phyloP scores from a whole-genome alignment of 345 rosid genomes.

The Eucalyptus sp. region DNA sequence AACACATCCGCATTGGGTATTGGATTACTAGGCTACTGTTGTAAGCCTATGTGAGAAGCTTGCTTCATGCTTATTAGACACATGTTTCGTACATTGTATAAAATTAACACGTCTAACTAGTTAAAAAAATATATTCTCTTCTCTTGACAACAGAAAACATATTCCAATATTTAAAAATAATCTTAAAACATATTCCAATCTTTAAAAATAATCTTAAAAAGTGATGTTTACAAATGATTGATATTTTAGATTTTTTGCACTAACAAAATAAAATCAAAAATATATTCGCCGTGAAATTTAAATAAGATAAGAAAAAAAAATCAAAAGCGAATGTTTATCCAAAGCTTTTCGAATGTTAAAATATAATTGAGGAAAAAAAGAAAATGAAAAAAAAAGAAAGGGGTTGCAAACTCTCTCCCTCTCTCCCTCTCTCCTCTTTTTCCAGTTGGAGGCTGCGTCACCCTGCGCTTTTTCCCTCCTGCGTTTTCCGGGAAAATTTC shows the following conservation, averaged over 20 bases:
- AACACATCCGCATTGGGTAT: too few relatives aligned
- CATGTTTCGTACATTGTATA: fast-evolving
- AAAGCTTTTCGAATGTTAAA: background rate
- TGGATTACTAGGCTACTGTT: too few relatives aligned
- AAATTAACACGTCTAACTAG: too few relatives aligned
- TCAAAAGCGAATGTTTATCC: background rate
- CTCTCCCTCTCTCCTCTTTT: background rate
- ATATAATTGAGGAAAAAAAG: background rate
- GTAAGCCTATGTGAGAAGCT: too few relatives aligned
- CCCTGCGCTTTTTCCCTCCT: background rate
- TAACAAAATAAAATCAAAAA: background rate
- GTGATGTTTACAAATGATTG: background rate
- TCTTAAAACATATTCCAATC: background rate
- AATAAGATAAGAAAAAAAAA: background rate
- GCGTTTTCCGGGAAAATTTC: background rate
- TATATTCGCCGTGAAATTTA: fast-evolving
- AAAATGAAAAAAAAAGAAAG: background rate
- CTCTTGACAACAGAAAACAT: too few relatives aligned
- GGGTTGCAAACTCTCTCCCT: background rate
- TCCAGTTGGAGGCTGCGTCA: background rate
- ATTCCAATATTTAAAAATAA: background rate
- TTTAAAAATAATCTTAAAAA: too few relatives aligned
- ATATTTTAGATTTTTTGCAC: background rate
- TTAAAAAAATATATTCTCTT: too few relatives aligned
- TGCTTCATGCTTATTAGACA: fast-evolving